phyloP scores from a whole-genome alignment of 768 basidiomycete genomes.

The Daedalea quercina region DNA sequence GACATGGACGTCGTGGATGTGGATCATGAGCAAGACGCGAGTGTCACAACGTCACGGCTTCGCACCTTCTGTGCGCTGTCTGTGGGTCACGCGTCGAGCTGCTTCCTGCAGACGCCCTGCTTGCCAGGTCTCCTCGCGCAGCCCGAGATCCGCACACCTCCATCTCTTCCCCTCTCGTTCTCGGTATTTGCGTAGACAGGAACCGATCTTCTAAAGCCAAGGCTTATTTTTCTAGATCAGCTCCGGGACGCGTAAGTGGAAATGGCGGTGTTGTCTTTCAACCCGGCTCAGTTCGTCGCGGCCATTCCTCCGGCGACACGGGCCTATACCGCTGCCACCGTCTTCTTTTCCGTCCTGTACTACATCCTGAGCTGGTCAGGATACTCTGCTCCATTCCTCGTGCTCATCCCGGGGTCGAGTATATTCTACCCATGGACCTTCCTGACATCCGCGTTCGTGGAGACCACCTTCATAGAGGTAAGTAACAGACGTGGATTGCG shows the following conservation, averaged over 20 bases:
- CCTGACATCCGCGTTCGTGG: slow-evolving; percentile 82
- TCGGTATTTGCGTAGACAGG: no score
- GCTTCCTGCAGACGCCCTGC: not conserved
- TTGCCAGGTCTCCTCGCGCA: not conserved
- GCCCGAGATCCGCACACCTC: no score
- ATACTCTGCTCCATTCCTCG: slow-evolving; percentile 56
- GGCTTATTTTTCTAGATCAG: no score
- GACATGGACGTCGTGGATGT: slow-evolving; percentile 45
- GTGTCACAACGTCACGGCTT: slow-evolving; percentile 16
- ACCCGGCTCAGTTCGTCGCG: slow-evolving; percentile 55
- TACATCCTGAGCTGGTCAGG: slow-evolving; percentile 57
- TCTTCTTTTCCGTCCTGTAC: slow-evolving; percentile 53
- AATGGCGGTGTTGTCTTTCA: slow-evolving; percentile 74
- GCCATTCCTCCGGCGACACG: slow-evolving; percentile 80
- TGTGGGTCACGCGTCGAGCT: slow-evolving; percentile 1
- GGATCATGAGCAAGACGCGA: slow-evolving; percentile 13
- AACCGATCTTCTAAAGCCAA: no score
- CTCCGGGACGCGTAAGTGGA: not conserved
- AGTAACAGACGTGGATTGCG: slow-evolving; percentile 21
- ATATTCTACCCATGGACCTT: slow-evolving; percentile 92
- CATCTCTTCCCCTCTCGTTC: no score
- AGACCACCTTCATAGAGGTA: slow-evolving; percentile 80
- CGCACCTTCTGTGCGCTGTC: not conserved
- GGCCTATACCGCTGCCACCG: slow-evolving; percentile 55
- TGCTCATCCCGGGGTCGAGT: slow-evolving; percentile 74